Evolutionary conservation across 768 basidiomycete species (phyloP).

Genomic region (Boletus pseudopeckii): DNA sequence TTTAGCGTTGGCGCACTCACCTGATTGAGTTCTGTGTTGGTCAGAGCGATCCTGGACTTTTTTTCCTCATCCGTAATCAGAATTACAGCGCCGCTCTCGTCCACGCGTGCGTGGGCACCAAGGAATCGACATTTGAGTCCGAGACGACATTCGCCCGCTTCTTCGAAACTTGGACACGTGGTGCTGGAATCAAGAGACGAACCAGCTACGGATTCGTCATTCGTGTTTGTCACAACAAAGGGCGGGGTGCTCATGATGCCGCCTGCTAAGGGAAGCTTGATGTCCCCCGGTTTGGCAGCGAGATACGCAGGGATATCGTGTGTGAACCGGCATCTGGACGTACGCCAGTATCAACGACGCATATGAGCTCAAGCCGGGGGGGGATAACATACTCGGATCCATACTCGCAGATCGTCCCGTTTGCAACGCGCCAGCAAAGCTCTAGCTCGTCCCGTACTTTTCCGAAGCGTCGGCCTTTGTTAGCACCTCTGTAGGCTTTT

Average conservation of each 20-base stretch:
- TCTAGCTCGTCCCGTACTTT: conserved; percentile 77
- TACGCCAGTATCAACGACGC: neutral
- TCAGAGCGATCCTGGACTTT: conserved; percentile 44
- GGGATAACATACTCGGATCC: conserved; percentile 52
- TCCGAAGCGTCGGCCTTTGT: conserved; percentile 78
- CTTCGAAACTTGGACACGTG: conserved; percentile 26
- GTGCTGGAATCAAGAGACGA: conserved; percentile 23
- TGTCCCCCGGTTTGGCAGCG: conserved; percentile 67
- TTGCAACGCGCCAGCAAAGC: conserved; percentile 79
- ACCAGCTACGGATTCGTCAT: neutral
- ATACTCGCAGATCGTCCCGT: conserved; percentile 65
- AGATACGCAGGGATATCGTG: conserved; percentile 81
- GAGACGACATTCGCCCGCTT: conserved; percentile 30
- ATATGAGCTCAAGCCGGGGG: neutral
- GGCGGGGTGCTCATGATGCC: conserved; percentile 48
- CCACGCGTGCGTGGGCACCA: conserved; percentile 62
- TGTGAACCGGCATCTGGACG: conserved; percentile 65
- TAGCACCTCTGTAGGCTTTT: conserved; percentile 74
- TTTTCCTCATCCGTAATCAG: conserved; percentile 57
- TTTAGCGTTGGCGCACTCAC: conserved; percentile 55
- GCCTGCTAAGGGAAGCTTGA: conserved; percentile 50
- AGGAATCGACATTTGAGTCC: conserved; percentile 93
- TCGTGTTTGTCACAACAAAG: conserved; percentile 37
- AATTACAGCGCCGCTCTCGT: conserved; percentile 42
- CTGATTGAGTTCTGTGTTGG: conserved; percentile 68